Evolutionary conservation across 495 filamentous ascomycete species (phyloP).

Genomic region (Patellaria atrata): DNA sequence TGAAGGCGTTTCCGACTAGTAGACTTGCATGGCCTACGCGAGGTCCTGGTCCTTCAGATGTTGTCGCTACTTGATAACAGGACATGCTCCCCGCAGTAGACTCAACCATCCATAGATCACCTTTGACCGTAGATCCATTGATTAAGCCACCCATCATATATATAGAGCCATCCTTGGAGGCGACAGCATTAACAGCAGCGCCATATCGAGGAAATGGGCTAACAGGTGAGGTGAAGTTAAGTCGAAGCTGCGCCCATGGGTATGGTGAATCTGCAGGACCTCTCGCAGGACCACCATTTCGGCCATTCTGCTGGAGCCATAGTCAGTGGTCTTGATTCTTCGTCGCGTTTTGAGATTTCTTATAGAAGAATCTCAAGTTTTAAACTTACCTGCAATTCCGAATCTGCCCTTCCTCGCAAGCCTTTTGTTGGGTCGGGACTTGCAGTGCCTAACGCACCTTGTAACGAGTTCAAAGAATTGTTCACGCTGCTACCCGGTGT

Average conservation of each 20-base stretch:
- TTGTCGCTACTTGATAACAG: slow-evolving; percentile 83
- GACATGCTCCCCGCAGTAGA: slow-evolving; percentile 66
- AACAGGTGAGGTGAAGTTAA: slow-evolving; percentile 70
- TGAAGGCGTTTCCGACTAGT: slow-evolving; percentile 95
- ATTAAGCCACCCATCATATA: slow-evolving; percentile 97
- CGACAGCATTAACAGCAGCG: slow-evolving; percentile 80
- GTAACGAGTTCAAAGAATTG: slow-evolving; percentile 45
- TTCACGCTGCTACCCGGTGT: slow-evolving; percentile 52
- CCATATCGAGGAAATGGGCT: slow-evolving; percentile 96
- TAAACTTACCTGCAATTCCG: slow-evolving; percentile 21
- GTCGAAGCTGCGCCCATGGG: slow-evolving; percentile 83
- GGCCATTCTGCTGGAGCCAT: slow-evolving; percentile 24
- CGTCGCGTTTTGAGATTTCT: neutral
- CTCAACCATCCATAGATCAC: slow-evolving; percentile 96
- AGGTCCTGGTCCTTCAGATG: slow-evolving; percentile 85
- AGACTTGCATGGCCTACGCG: slow-evolving; percentile 91
- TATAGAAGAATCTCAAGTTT: slow-evolving; percentile 1
- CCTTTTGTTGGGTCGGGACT: slow-evolving; percentile 42
- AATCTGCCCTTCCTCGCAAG: slow-evolving; percentile 31
- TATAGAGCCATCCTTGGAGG: slow-evolving; percentile 92
- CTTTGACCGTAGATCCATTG: slow-evolving; percentile 85
- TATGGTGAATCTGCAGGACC: slow-evolving; percentile 47
- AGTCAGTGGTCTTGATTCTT: slow-evolving; percentile 5
- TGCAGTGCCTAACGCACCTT: slow-evolving; percentile 15
- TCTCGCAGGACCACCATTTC: slow-evolving; percentile 21